Evolutionary conservation across 116 monocot species (phyloP).

Genomic region (Iris pallida): DNA sequence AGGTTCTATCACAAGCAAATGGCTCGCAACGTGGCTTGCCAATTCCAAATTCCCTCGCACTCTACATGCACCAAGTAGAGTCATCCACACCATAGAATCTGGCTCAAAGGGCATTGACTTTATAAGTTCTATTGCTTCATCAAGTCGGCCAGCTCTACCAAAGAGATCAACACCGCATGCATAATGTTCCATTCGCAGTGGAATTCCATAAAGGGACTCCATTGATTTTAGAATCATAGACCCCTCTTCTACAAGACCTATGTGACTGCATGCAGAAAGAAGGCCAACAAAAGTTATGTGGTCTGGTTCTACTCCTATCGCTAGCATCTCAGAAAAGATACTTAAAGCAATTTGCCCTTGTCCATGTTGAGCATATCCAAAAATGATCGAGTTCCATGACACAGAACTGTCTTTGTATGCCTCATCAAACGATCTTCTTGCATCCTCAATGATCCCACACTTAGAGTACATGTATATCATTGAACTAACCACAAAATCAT

Average conservation of each 20-base stretch:
- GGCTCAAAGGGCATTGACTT: conserved; percentile 70
- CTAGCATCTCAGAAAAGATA: conserved; percentile 54
- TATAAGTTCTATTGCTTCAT: conserved; percentile 44
- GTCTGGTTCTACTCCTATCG: conserved; percentile 38
- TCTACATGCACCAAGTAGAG: conserved; percentile 64
- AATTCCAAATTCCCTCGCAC: conserved; percentile 56
- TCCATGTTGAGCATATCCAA: conserved; percentile 68
- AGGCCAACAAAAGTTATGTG: conserved; percentile 75
- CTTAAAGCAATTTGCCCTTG: conserved; percentile 35
- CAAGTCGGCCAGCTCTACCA: conserved; percentile 56
- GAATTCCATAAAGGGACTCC: conserved; percentile 32
- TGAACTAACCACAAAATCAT: conserved; percentile 67
- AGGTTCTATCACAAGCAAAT: conserved; percentile 37
- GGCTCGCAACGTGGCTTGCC: conserved; percentile 35
- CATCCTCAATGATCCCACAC: conserved; percentile 54
- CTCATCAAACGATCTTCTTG: conserved; percentile 52
- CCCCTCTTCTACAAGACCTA: conserved; percentile 59
- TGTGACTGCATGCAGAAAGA: conserved; percentile 73
- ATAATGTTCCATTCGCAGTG: conserved; percentile 74
- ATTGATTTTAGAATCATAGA: conserved; percentile 39
- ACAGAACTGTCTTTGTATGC: conserved; percentile 41
- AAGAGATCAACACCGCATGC: conserved; percentile 80
- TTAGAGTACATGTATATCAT: conserved; percentile 73
- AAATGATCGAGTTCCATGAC: conserved; percentile 66
- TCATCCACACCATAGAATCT: conserved; percentile 69